Conservation (phyloP, 352 stramenopile genomes). For the Phytophthora crassamura region DNA sequence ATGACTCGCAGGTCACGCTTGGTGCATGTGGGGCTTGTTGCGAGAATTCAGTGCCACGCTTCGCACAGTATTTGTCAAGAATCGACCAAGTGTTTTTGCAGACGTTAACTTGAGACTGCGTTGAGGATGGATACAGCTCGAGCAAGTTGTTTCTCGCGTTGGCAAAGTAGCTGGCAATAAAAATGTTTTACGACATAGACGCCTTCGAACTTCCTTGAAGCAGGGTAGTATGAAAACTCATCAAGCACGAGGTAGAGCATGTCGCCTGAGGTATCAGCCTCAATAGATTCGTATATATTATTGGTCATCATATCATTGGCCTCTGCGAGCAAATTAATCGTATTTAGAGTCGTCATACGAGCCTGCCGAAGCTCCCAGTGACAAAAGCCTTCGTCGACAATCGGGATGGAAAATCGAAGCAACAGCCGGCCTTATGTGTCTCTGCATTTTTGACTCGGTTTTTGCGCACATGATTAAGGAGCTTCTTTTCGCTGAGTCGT, state of each 20-base stretch:
- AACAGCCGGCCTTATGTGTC: no score
- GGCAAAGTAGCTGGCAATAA: slow-evolving; percentile 14
- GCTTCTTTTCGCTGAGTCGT: no score
- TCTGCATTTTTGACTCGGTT: no score
- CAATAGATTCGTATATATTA: background rate
- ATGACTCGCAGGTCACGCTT: slow-evolving; percentile 6
- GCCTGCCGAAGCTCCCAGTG: background rate
- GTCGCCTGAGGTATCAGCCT: background rate
- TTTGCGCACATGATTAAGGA: no score
- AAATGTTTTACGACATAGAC: slow-evolving; percentile 9
- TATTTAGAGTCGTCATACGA: slow-evolving; percentile 9
- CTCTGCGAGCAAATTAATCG: background rate
- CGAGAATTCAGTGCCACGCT: background rate
- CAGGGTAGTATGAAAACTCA: slow-evolving; percentile 8
- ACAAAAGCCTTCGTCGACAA: slow-evolving; percentile 9
- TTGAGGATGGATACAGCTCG: slow-evolving; percentile 5
- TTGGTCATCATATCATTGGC: background rate
- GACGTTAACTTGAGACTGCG: background rate
- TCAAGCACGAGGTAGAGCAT: background rate
- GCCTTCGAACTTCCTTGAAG: slow-evolving; percentile 10
- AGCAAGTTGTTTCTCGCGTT: slow-evolving; percentile 22
- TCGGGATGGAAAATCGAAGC: no score
- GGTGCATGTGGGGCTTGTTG: slow-evolving; percentile 17
- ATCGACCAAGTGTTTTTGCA: slow-evolving; percentile 25
- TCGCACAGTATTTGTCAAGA: slow-evolving; percentile 13